Conservation (phyloP, 495 filamentous ascomycete genomes). For the Annulohypoxylon maeteangense region DNA sequence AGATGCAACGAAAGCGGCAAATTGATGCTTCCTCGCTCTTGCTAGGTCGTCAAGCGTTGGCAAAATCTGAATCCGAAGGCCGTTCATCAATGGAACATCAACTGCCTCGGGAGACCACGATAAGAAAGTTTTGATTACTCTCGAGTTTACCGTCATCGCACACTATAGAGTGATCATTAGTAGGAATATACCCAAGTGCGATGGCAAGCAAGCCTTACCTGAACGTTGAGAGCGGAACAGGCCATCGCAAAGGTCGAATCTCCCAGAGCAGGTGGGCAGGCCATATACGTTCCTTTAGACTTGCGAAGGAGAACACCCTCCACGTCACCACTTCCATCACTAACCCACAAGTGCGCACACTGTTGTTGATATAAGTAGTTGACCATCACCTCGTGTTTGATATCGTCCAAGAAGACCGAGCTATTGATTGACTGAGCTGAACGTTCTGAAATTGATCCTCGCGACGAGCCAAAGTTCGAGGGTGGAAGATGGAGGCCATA, state of each 20-base stretch:
- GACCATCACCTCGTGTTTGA: constrained; percentile 86
- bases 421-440: constrained; percentile 59
- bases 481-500: constrained; percentile 60
- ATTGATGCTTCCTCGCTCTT: constrained; percentile 76
- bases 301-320: constrained; percentile 80
- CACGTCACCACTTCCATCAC: constrained; percentile 69
- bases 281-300: constrained; percentile 71
- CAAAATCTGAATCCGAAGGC: constrained; percentile 76
- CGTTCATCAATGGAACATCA: constrained; percentile 79
- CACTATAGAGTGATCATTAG: constrained; percentile 55
- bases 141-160: constrained; percentile 82
- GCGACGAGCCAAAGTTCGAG: constrained; percentile 57
- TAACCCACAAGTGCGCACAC: constrained; percentile 75
- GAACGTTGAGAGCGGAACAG: constrained; percentile 74
- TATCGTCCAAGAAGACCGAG: constrained; percentile 74
- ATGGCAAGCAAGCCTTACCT: constrained; percentile 55
- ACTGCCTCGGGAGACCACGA: constrained; percentile 75
- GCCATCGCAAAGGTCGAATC: constrained; percentile 68
- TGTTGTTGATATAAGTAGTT: constrained; percentile 85
- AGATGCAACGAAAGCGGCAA: constrained; percentile 77
- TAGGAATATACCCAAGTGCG: not conserved
- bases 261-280: constrained; percentile 70
- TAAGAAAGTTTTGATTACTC: constrained; percentile 79
- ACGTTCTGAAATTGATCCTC: constrained; percentile 61
- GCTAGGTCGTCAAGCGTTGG: constrained; percentile 75